Evolutionary conservation across 441 rosid genomes (phyloP).

Genomic region (Pelargonium australe): DNA sequence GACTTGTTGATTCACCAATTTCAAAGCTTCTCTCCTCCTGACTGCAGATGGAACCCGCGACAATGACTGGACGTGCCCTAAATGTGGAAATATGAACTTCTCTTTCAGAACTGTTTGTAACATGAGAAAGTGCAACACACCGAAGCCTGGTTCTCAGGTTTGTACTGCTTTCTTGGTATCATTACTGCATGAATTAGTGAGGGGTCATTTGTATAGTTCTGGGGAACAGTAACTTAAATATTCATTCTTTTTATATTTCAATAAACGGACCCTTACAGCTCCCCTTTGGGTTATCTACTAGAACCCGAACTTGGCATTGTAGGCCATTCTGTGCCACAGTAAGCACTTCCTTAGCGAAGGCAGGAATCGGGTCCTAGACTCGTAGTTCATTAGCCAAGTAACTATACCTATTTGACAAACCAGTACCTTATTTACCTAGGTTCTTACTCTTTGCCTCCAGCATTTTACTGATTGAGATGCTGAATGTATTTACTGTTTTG

Average conservation of each 20-base stretch:
- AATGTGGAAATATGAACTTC: conserved; percentile 94
- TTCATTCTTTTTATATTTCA: too few relatives aligned
- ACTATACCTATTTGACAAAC: background rate
- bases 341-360: background rate
- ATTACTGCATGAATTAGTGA: background rate
- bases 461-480: background rate
- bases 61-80: conserved; percentile 95
- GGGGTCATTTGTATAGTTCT: too few relatives aligned
- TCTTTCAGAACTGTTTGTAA: conserved; percentile 93
- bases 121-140: conserved; percentile 97
- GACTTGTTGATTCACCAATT: conserved; percentile 3
- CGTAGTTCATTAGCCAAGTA: background rate
- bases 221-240: too few relatives aligned
- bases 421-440: background rate
- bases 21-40: conserved; percentile 10
- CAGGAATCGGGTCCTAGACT: background rate
- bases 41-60: conserved; percentile 68
- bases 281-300: too few relatives aligned
- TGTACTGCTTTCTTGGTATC: conserved; percentile 25
- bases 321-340: too few relatives aligned
- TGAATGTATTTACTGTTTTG: background rate
- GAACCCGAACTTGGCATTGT: too few relatives aligned
- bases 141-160: conserved; percentile 96
- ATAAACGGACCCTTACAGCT: too few relatives aligned
- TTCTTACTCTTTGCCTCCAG: background rate